phyloP scores from a whole-genome alignment of 345 rosid genomes.

The Nasturtium officinale region DNA sequence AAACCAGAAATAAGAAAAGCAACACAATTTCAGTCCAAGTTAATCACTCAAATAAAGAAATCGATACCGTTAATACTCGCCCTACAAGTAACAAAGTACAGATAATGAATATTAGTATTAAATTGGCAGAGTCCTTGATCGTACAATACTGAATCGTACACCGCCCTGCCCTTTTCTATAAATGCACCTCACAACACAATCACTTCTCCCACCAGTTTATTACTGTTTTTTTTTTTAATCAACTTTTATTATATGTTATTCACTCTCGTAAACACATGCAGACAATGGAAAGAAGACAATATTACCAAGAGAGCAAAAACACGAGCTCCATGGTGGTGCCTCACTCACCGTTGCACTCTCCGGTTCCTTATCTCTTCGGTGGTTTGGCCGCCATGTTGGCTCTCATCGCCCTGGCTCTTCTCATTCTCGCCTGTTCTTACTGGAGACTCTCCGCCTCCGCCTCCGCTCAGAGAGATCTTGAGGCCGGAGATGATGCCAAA shows the following conservation, averaged over 20 bases:
- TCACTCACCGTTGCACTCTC: slow-evolving; percentile 84
- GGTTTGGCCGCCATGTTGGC: slow-evolving; percentile 92
- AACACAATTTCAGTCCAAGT: background rate
- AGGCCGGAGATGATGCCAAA: slow-evolving; percentile 57
- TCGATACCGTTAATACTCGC: background rate
- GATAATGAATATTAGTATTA: background rate
- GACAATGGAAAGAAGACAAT: slow-evolving; percentile 50
- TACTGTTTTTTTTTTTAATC: background rate
- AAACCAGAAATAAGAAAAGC: background rate
- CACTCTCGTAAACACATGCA: slow-evolving; percentile 21
- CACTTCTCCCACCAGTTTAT: background rate
- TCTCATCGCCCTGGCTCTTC: slow-evolving; percentile 75
- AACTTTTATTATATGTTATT: background rate
- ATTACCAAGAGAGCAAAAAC: slow-evolving; percentile 24
- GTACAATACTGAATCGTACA: slow-evolving; percentile 10
- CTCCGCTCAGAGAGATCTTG: slow-evolving; percentile 50
- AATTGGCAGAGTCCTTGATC: background rate
- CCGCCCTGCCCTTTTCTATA: slow-evolving; percentile 19
- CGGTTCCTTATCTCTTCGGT: slow-evolving; percentile 89
- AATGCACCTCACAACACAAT: slow-evolving; percentile 15
- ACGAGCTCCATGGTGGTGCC: slow-evolving; percentile 38
- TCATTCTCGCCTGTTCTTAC: slow-evolving; percentile 84
- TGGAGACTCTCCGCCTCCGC: slow-evolving; percentile 81
- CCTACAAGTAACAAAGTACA: background rate
- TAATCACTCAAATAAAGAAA: background rate